These are phyloP conservation scores for Eutrema heterophyllum DNA, from an alignment of 345 rosid genomes.

Conservation along the genomic window DNA sequence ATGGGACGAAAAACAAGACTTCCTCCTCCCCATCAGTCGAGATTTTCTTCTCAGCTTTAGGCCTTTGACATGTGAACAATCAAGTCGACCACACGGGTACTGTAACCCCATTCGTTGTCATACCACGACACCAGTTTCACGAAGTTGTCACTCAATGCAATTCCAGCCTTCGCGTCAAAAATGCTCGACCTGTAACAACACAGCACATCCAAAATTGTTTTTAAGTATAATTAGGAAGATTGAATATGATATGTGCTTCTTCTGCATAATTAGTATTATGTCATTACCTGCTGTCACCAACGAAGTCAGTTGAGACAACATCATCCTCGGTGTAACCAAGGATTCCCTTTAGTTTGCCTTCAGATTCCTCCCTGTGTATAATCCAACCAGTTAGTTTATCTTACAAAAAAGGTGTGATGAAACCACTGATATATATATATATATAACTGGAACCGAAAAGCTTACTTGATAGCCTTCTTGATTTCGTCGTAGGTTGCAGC, in stretches of 20 bases:
- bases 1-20: neutral
- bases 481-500: constrained; percentile 63
- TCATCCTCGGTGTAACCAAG: constrained; percentile 84
- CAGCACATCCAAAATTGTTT: neutral
- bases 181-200: constrained; percentile 67
- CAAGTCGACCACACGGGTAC: constrained; percentile 78
- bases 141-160: constrained; percentile 62
- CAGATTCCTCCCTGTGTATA: constrained; percentile 57
- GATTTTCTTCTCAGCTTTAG: constrained; percentile 5
- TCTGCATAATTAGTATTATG: neutral
- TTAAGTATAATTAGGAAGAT: too few species aligned
- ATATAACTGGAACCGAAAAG: neutral
- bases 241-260: too few species aligned
- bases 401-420: neutral
- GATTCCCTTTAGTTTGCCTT: constrained; percentile 78
- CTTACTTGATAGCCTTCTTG: constrained; percentile 68
- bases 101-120: constrained; percentile 97
- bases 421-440: neutral
- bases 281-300: constrained; percentile 67
- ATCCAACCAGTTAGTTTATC: neutral
- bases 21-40: neutral
- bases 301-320: constrained; percentile 77
- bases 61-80: constrained; percentile 58
- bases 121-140: constrained; percentile 83
- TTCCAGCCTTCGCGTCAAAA: constrained; percentile 94